Percentiles rank a stretch among this genome's conserved stretches.
These are phyloP conservation scores for Penicillium oxalicum DNA, from an alignment of 2,329 filamentous ascomycete genomes.

Conservation along the genomic window DNA sequence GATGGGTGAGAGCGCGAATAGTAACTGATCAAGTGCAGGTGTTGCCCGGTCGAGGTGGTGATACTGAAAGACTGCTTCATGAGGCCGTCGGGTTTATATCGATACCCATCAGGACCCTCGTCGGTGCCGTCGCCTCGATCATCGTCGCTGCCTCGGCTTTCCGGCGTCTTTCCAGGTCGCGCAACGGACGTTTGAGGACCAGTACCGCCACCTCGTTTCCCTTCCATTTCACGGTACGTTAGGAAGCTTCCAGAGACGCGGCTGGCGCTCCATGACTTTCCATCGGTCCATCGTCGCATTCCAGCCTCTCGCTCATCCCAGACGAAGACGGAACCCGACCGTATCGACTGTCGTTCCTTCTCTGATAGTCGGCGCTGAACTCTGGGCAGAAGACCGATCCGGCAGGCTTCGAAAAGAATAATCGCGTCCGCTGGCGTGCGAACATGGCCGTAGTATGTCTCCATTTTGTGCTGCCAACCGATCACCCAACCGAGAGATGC, in stretches of 20 bases:
- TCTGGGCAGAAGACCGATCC: slow-evolving; percentile 78
- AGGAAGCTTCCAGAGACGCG: slow-evolving; percentile 95
- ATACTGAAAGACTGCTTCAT: slow-evolving; percentile 99
- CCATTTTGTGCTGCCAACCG: slow-evolving; percentile 55
- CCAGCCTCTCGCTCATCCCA: slow-evolving; percentile 98
- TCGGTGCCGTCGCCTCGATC: slow-evolving; percentile 66
- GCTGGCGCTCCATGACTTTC: slow-evolving; percentile 98
- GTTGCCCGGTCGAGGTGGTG: slow-evolving; percentile 81
- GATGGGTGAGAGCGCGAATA: slow-evolving; percentile 75
- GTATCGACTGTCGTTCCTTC: slow-evolving; percentile 93
- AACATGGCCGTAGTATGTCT: slow-evolving; percentile 93
- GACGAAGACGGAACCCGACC: slow-evolving; percentile 96
- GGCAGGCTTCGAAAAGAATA: slow-evolving; percentile 95
- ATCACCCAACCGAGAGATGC: slow-evolving; percentile 5
- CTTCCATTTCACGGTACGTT: slow-evolving; percentile 98
- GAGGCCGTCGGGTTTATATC: slow-evolving; percentile 91
- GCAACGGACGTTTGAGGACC: slow-evolving; percentile 57
- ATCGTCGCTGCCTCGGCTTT: slow-evolving; percentile 77
- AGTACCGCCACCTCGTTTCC: slow-evolving; percentile 74
- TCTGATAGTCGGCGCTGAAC: slow-evolving; percentile 91
- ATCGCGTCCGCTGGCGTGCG: slow-evolving; percentile 95
- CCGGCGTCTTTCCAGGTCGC: slow-evolving; percentile 68
- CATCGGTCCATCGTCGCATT: slow-evolving; percentile 97
- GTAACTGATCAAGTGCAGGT: slow-evolving; percentile 96
- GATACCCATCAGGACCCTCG: slow-evolving; percentile 74